Base-by-base conservation (phyloP, 805 yeast species). In the Wickerhamomyces queroliae region DNA sequence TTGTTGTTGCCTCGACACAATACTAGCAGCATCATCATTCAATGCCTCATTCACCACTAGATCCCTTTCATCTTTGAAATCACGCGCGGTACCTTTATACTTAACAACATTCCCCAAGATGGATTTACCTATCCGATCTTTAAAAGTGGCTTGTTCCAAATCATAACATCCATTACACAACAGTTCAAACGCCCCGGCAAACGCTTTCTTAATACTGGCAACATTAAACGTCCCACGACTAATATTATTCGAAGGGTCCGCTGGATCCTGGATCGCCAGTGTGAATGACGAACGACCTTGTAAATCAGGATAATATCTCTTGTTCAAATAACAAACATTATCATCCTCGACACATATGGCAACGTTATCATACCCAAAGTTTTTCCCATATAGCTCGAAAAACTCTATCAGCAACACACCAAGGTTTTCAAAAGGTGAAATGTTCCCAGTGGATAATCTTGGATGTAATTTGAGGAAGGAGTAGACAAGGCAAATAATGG, bases 351-450 rank as follows among this genome's bases (percentile, higher is more conserved):
- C 77, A 9, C 83, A 77, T 8, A 91, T 68, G 1, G 84, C 90
- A 39, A 85, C 81, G 42, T 73, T 68, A 53, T 86, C 93, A 57
- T 87, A 89, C 21, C 90, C 88, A 63, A 91, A 91, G 54, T 87
- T 81, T 46, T 83, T 73, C 9, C 99, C 99, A 54, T 89, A 91
- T 7, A 89, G 69, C 59, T 90, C 96, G 58, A 93, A 90, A 52
- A 93, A 90, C 58, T 93, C 97, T 37, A 91, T 83, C 38, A 93
- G 64, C 20, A 91, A 63, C 3, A 88, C 82, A 2, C 99, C 99
- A 41, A 91, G 61, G 54, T 93, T 91, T 31, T 82, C 83, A 49
- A 74, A 49, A 3, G 88, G 78, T 36, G 74, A 70, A 40, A 89
- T 82, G 34, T 78, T 76, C 7, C 76, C 70, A 0, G 95, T 76